phyloP scores from a whole-genome alignment of 1,139 yeast species.

The Debaryomyces robertsiae region DNA sequence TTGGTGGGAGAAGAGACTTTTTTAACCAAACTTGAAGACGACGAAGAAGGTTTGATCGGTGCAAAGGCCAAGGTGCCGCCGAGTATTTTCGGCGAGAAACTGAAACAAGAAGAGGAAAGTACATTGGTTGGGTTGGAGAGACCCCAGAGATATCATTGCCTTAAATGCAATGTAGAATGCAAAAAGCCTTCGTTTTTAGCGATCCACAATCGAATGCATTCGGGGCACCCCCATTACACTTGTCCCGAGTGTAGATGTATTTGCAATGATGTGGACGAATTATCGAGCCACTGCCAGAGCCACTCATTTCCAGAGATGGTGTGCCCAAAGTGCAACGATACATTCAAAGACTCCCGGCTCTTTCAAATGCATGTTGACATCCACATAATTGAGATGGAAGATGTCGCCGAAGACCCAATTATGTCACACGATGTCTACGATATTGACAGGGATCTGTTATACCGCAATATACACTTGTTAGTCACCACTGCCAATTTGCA shows the following conservation, averaged over 20 bases:
- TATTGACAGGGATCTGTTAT: conserved; percentile 3
- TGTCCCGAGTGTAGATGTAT: conserved; percentile 12
- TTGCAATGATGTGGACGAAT: not conserved
- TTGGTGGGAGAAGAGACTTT: not conserved
- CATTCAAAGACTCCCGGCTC: conserved; percentile 8
- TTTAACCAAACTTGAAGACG: not conserved
- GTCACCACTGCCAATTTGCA: not conserved
- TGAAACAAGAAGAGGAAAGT: not conserved
- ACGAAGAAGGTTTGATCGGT: not conserved
- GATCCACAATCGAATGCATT: conserved; percentile 12
- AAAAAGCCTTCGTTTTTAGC: conserved; percentile 12
- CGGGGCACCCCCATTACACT: conserved; percentile 1
- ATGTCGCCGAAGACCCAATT: not conserved
- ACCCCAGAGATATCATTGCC: conserved; percentile 6
- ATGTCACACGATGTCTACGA: not conserved
- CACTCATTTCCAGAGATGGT: conserved; percentile 5
- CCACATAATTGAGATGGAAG: conserved; percentile 13
- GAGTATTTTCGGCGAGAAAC: not conserved
- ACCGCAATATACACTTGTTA: not conserved
- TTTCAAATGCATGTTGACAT: conserved; percentile 13
- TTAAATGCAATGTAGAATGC: conserved; percentile 9
- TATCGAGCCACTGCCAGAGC: conserved; percentile 12
- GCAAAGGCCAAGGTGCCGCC: not conserved
- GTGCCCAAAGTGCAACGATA: conserved; percentile 12
- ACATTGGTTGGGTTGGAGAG: not conserved